Conservation (phyloP, 768 basidiomycete genomes). For the Trichaptum fuscoviolaceum region DNA sequence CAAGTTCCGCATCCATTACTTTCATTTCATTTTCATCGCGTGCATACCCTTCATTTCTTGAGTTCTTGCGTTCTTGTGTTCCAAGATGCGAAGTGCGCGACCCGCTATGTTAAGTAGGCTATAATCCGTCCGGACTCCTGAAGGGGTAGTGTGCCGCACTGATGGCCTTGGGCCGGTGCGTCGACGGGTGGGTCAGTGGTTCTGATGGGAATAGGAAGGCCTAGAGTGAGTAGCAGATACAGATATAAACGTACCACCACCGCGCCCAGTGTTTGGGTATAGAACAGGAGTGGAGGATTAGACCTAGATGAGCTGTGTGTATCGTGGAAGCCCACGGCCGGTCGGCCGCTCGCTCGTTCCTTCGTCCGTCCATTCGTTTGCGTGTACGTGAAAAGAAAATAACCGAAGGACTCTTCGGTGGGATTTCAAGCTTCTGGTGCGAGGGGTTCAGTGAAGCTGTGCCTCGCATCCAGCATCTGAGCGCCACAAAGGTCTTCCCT, state of each 20-base stretch:
- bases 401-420: not conserved
- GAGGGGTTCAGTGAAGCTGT: not conserved
- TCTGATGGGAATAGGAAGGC: not conserved
- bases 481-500: constrained; percentile 8
- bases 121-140: not conserved
- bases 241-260: not conserved
- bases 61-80: too few species aligned
- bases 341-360: not conserved
- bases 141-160: not conserved
- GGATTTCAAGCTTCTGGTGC: not conserved
- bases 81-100: too few species aligned
- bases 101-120: too few species aligned
- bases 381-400: too few species aligned
- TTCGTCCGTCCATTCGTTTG: not conserved
- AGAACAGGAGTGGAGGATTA: not conserved
- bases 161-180: not conserved
- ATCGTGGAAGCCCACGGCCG: not conserved
- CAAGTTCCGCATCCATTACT: not conserved
- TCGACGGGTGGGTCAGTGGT: not conserved
- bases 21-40: not conserved
- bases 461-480: not conserved
- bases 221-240: not conserved
- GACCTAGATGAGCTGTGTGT: not conserved
- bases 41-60: too few species aligned
- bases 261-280: not conserved